Conservation (phyloP, 2,329 filamentous ascomycete species). For the Metarhizium rileyi region DNA sequence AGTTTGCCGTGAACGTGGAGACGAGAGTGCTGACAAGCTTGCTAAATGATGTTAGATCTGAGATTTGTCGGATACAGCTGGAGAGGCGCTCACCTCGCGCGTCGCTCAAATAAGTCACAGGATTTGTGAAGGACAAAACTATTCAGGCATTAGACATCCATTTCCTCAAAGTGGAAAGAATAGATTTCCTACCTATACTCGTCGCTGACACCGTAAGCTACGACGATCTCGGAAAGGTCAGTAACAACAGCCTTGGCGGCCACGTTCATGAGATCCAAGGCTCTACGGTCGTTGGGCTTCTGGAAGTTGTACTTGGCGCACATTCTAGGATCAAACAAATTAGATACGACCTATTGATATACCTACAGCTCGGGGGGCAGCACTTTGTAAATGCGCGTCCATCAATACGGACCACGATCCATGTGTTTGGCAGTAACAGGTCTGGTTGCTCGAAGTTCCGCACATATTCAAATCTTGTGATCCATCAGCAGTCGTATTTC, state of each 20-base stretch:
- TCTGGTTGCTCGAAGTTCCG: conserved; percentile 80
- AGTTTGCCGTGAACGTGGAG: conserved; percentile 88
- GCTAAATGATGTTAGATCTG: conserved; percentile 31
- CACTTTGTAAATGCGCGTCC: conserved; percentile 93
- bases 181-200: conserved; percentile 60
- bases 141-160: conserved; percentile 5
- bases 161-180: not conserved
- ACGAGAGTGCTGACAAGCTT: conserved; percentile 88
- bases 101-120: conserved; percentile 73
- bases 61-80: not conserved
- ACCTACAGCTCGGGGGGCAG: too few relatives aligned
- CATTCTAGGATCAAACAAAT: conserved; percentile 42
- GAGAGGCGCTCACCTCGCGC: conserved; percentile 52
- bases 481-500: conserved; percentile 1
- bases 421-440: conserved; percentile 75
- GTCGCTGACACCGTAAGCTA: conserved; percentile 91
- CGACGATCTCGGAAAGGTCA: conserved; percentile 72
- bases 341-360: conserved; percentile 1
- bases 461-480: conserved; percentile 80
- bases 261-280: conserved; percentile 87
- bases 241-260: conserved; percentile 78
- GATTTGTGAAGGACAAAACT: conserved; percentile 86
- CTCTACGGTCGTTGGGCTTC: conserved; percentile 86
- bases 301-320: conserved; percentile 74
- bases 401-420: conserved; percentile 91